Conservation (phyloP, 768 basidiomycete species). For the Podaxis pistillaris region DNA sequence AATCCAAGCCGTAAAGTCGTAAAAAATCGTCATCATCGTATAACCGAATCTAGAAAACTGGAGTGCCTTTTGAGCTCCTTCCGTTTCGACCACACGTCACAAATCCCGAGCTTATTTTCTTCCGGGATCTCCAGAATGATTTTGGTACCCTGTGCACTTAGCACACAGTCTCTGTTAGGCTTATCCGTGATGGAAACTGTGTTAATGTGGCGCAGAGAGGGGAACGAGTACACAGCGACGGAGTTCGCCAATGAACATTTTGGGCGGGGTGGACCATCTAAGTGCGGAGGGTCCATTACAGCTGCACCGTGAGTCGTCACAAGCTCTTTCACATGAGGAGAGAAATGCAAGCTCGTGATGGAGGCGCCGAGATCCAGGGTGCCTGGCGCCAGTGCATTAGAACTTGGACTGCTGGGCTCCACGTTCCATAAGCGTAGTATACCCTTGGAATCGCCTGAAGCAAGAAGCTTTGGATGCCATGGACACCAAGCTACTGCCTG, state of each 20-base stretch:
- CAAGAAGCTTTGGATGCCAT: constrained; percentile 80
- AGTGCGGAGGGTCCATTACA: constrained; percentile 8
- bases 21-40: constrained; percentile 17
- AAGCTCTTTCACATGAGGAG: constrained; percentile 80
- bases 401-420: constrained; percentile 31
- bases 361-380: constrained; percentile 52
- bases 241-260: constrained; percentile 29
- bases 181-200: constrained; percentile 37
- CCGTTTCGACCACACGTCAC: constrained; percentile 29
- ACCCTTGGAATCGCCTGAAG: constrained; percentile 67
- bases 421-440: constrained; percentile 57
- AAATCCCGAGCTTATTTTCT: constrained; percentile 26
- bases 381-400: constrained; percentile 41
- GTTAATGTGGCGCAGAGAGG: constrained; percentile 56
- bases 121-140: constrained; percentile 25
- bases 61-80: constrained; percentile 31
- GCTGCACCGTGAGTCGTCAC: constrained; percentile 69
- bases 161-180: constrained; percentile 57
- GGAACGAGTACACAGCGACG: constrained; percentile 56
- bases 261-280: constrained; percentile 17
- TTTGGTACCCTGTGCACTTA: constrained; percentile 29
- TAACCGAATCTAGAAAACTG: constrained; percentile 29
- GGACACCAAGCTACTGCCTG: constrained; percentile 90
- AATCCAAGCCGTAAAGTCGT: neutral
- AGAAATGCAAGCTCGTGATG: constrained; percentile 71